Evolutionary conservation across 176 grass and related monocot genomes (phyloP).

Genomic region (Eleusine coracana): DNA sequence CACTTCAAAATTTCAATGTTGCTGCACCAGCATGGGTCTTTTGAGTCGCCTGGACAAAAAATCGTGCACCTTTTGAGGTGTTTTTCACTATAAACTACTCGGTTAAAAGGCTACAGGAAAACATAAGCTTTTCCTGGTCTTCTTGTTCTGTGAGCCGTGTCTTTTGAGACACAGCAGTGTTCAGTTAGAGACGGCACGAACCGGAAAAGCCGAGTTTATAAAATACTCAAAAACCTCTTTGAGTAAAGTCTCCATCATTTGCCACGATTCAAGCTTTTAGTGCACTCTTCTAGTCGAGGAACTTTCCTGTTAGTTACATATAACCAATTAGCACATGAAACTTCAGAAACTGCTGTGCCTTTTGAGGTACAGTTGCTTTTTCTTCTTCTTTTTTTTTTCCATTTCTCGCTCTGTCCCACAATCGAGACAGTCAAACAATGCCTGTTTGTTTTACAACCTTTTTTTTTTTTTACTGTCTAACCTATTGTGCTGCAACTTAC

Average conservation of each 20-base stretch:
- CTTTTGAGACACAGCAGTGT: conserved; percentile 8
- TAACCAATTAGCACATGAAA: neutral
- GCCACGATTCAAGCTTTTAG: conserved; percentile 30
- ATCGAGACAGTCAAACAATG: neutral
- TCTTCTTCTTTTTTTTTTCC: neutral
- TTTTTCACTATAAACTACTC: neutral
- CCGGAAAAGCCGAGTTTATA: neutral
- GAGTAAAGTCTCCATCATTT: conserved; percentile 14
- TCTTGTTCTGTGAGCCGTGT: neutral
- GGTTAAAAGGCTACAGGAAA: neutral
- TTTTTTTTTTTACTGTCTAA: neutral
- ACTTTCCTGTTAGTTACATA: neutral
- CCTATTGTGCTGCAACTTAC: too few species aligned
- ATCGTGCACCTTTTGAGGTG: conserved; percentile 25
- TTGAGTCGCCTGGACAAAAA: neutral
- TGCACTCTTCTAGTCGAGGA: neutral
- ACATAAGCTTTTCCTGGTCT: neutral
- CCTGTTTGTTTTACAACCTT: neutral
- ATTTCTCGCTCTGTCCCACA: neutral
- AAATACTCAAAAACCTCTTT: neutral
- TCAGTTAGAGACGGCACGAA: neutral
- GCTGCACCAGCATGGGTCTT: neutral
- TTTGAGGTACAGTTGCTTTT: neutral
- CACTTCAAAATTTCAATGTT: neutral
- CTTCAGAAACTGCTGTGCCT: neutral